A percentile compares a stretch with the other conserved stretches of the same genome.
phyloP scores from a whole-genome alignment of 225 moss, liverwort and hornwort species.

The Pseudisothecium myosuroides region DNA sequence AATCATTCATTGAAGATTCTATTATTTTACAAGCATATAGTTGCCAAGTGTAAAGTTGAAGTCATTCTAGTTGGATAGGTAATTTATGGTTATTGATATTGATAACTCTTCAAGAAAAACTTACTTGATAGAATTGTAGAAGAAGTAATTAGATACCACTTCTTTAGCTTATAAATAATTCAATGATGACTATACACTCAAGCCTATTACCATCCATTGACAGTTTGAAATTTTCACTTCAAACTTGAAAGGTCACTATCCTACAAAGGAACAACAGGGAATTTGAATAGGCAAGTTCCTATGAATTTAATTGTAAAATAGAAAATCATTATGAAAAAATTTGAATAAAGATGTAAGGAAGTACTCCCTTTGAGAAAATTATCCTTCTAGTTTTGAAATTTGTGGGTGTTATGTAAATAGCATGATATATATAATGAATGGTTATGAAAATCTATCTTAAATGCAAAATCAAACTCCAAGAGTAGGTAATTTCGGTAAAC shows the following conservation, averaged over 20 bases:
- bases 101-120: background rate
- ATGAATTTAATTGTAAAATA: background rate
- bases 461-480: rapidly evolving
- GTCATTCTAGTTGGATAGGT: background rate
- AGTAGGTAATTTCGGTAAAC: background rate
- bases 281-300: background rate
- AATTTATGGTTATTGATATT: background rate
- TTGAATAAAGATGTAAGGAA: background rate
- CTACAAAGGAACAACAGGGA: background rate
- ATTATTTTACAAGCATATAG: background rate
- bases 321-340: background rate
- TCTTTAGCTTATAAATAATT: background rate
- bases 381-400: background rate
- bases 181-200: rapidly evolving
- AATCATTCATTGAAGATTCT: background rate
- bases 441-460: background rate
- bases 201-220: background rate
- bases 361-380: background rate
- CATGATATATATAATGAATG: background rate
- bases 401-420: rapidly evolving
- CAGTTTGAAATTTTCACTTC: background rate
- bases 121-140: background rate
- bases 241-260: background rate
- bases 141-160: background rate
- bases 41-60: background rate